Evolutionary conservation across 768 basidiomycete species (phyloP).

Genomic region (Tephrocybe rancida): DNA sequence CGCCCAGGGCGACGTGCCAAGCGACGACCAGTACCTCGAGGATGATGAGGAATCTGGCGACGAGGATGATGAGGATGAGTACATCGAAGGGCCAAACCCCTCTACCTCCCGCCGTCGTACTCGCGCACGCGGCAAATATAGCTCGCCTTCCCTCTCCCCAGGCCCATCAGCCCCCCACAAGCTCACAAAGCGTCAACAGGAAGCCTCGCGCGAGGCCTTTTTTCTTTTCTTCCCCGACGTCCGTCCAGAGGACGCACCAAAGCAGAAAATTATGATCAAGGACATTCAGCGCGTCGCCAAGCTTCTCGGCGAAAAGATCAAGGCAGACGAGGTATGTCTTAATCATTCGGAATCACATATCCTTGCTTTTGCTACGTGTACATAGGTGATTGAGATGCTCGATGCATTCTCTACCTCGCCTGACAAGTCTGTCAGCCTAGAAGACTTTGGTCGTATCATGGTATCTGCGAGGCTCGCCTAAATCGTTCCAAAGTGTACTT

Average conservation of each 20-base stretch:
- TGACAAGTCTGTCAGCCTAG: slow-evolving; percentile 68
- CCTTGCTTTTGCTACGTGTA: not conserved
- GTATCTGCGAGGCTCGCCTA: slow-evolving; percentile 51
- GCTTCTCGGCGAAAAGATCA: slow-evolving; percentile 72
- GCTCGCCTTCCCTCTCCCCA: slow-evolving; percentile 9
- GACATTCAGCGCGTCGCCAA: slow-evolving; percentile 64
- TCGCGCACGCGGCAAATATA: slow-evolving; percentile 7
- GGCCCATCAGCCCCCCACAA: slow-evolving; percentile 15
- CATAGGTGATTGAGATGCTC: slow-evolving; percentile 79
- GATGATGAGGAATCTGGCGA: slow-evolving; percentile 13
- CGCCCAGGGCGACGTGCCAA: slow-evolving; percentile 18
- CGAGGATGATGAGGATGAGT: slow-evolving; percentile 32
- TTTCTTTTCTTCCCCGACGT: slow-evolving; percentile 73
- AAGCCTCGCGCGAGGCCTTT: slow-evolving; percentile 60
- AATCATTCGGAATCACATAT: not conserved
- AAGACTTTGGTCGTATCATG: slow-evolving; percentile 82
- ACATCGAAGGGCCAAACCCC: slow-evolving; percentile 26
- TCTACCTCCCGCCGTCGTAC: slow-evolving; percentile 22
- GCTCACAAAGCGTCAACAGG: slow-evolving; percentile 54
- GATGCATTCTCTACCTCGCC: slow-evolving; percentile 69
- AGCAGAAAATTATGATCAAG: slow-evolving; percentile 62
- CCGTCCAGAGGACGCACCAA: slow-evolving; percentile 43
- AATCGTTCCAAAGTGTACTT: too few relatives aligned
- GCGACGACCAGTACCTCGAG: slow-evolving; percentile 19
- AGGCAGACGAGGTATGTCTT: slow-evolving; percentile 66